Evolutionary conservation across 192 early-diverging fungal genomes (phyloP).

Genomic region (Coemansia guatemalensis): DNA sequence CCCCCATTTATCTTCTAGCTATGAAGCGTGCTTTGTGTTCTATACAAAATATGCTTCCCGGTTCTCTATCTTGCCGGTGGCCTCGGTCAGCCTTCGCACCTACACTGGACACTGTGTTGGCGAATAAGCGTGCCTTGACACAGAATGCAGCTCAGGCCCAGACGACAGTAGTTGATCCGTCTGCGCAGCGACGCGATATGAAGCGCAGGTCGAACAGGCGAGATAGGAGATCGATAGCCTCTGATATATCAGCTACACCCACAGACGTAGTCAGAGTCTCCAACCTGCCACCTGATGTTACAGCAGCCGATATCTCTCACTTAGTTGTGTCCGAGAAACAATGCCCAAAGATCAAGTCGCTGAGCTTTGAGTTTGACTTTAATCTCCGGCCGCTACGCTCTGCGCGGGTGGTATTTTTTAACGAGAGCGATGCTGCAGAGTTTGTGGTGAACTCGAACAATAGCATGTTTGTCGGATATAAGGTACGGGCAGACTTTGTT

Average conservation of each 20-base stretch:
- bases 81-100: too few relatives aligned
- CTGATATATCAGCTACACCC: constrained; percentile 25
- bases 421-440: constrained; percentile 14
- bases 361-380: constrained; percentile 39
- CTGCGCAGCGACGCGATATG: constrained; percentile 7
- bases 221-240: neutral
- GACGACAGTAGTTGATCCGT: constrained; percentile 2
- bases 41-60: too few relatives aligned
- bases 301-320: constrained; percentile 22
- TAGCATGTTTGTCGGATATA: constrained; percentile 16
- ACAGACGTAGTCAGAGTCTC: constrained; percentile 31
- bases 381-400: constrained; percentile 31
- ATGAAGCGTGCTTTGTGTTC: too few relatives aligned
- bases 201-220: neutral
- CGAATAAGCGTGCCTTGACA: too few relatives aligned
- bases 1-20: too few relatives aligned
- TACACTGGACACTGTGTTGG: too few relatives aligned
- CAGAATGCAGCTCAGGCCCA: neutral
- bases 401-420: constrained; percentile 30
- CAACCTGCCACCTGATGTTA: constrained; percentile 32
- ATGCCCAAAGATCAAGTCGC: constrained; percentile 15
- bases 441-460: constrained; percentile 22
- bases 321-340: neutral
- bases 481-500: constrained; percentile 31
- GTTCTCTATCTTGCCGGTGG: too few relatives aligned